Conservation (phyloP, 2,329 filamentous ascomycete species). For the Anthostomella pinea region DNA sequence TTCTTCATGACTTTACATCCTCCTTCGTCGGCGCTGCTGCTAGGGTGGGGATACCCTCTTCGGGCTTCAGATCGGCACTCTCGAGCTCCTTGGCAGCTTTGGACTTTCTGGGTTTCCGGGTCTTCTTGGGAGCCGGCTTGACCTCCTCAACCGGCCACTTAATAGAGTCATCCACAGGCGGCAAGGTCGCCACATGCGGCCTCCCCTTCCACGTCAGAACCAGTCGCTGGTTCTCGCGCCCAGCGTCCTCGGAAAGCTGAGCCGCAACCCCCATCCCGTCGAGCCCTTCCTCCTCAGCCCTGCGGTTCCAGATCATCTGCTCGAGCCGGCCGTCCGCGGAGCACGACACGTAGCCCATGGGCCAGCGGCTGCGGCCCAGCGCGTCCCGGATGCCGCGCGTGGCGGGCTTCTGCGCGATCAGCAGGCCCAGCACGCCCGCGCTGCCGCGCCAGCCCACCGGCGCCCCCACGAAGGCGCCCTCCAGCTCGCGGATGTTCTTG, state of each 20-base stretch:
- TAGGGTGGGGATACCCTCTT: no score
- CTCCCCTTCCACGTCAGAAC: conserved; percentile 52
- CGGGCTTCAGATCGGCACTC: no score
- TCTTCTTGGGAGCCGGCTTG: background rate
- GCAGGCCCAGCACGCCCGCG: conserved; percentile 64
- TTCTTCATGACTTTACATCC: no score
- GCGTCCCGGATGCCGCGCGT: conserved; percentile 78
- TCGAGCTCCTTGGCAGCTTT: background rate
- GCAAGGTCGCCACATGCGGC: conserved; percentile 13
- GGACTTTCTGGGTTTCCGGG: background rate
- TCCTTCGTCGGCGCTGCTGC: no score
- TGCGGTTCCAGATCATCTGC: conserved; percentile 72
- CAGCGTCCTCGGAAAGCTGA: conserved; percentile 10
- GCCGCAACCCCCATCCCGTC: conserved; percentile 53
- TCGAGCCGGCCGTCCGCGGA: conserved; percentile 53
- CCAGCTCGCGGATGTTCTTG: conserved; percentile 67
- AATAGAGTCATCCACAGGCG: background rate
- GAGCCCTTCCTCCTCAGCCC: conserved; percentile 60
- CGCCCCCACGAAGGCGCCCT: conserved; percentile 72
- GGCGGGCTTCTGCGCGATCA: conserved; percentile 67
- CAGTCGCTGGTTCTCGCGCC: conserved; percentile 37
- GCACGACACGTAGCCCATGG: conserved; percentile 70
- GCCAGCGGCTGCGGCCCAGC: conserved; percentile 62
- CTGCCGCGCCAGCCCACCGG: conserved; percentile 69
- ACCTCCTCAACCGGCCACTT: background rate